Percentiles rank a stretch among this genome's conserved stretches.
Evolutionary conservation across 768 basidiomycete species (phyloP).

Genomic region (Imleria badia): DNA sequence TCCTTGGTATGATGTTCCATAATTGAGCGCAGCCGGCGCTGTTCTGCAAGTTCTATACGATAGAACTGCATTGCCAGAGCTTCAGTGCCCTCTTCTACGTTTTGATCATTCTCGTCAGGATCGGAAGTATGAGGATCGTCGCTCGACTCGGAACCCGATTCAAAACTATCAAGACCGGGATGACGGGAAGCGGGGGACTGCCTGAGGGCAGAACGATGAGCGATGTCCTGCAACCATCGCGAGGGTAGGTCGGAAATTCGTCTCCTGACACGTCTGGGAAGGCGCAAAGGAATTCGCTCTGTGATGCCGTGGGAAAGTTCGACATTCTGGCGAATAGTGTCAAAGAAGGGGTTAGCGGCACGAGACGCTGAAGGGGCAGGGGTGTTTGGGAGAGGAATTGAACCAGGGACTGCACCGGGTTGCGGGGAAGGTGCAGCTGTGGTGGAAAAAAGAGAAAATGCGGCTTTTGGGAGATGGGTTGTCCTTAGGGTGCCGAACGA

Average conservation of each 20-base stretch:
- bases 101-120: conserved; percentile 36
- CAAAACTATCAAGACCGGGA: conserved; percentile 17
- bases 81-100: conserved; percentile 70
- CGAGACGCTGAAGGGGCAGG: conserved; percentile 24
- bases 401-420: conserved; percentile 1
- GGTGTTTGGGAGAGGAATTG: conserved; percentile 8
- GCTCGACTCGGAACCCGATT: conserved; percentile 35
- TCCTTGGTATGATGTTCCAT: conserved; percentile 89
- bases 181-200: conserved; percentile 10
- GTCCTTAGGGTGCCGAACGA: conserved; percentile 44
- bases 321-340: conserved; percentile 85
- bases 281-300: conserved; percentile 76
- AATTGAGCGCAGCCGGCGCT: conserved; percentile 81
- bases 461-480: conserved; percentile 59
- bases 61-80: conserved; percentile 92
- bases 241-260: conserved; percentile 78
- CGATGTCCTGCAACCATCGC: conserved; percentile 74
- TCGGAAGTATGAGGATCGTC: conserved; percentile 34
- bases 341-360: conserved; percentile 85
- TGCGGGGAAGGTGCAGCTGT: conserved; percentile 25
- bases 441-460: conserved; percentile 56
- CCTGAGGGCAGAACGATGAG: conserved; percentile 44
- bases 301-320: conserved; percentile 76
- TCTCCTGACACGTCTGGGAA: conserved; percentile 48
- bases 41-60: conserved; percentile 88